A percentile compares a stretch with the other conserved stretches of the same genome.
phyloP scores from a whole-genome alignment of 2,329 filamentous ascomycete genomes.

The Cadophora luteo-olivacea region DNA sequence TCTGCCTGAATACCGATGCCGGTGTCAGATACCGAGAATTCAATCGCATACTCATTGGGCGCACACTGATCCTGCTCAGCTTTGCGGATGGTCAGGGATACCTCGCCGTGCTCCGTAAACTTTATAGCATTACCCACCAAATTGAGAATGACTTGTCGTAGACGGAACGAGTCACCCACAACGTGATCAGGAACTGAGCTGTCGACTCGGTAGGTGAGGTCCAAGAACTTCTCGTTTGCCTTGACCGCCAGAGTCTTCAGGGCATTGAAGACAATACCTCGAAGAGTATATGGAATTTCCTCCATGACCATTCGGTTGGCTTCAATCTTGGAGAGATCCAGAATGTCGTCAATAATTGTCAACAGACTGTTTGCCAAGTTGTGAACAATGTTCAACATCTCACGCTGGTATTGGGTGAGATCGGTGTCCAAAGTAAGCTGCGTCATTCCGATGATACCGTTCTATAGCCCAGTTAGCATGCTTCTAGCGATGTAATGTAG shows the following conservation, averaged over 20 bases:
- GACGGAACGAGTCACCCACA: conserved; percentile 93
- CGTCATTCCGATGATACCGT: conserved; percentile 70
- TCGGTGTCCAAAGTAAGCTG: conserved; percentile 95
- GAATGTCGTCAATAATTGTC: conserved; percentile 91
- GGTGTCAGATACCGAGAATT: conserved; percentile 95
- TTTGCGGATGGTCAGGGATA: conserved; percentile 88
- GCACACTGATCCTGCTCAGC: conserved; percentile 69
- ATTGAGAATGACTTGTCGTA: conserved; percentile 96
- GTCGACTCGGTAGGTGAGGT: conserved; percentile 92
- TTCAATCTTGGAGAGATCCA: conserved; percentile 83
- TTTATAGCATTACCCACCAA: conserved; percentile 98
- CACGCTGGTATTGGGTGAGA: conserved; percentile 91
- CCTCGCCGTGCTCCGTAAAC: conserved; percentile 96
- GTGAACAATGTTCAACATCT: conserved; percentile 99
- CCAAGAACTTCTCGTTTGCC: conserved; percentile 93
- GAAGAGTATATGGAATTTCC: conserved; percentile 93
- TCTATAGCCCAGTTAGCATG: conserved; percentile 18
- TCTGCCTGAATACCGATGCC: conserved; percentile 96
- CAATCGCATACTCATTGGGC: conserved; percentile 85
- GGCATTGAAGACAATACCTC: conserved; percentile 95
- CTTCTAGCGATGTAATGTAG: background rate
- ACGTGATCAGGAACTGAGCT: conserved; percentile 94
- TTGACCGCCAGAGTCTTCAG: conserved; percentile 97
- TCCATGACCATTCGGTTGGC: conserved; percentile 98
- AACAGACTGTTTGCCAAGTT: conserved; percentile 94